A percentile compares a stretch with the other conserved stretches of the same genome.
phyloP scores from a whole-genome alignment of 1,284 basidiomycete species.

The Naganishia liquefaciens region DNA sequence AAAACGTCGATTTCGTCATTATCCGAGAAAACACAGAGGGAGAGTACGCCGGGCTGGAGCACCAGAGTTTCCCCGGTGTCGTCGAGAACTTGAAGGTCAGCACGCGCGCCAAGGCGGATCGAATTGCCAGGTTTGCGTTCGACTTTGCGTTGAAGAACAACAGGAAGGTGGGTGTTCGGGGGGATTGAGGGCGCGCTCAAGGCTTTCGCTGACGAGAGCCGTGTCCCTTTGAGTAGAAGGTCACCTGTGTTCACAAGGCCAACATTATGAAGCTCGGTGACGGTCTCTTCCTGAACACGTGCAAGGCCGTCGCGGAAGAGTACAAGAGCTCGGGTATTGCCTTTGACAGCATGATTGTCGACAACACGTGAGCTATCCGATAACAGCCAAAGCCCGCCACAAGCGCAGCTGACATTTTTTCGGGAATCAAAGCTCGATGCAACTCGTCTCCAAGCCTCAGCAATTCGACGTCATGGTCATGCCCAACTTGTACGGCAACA shows the following conservation, averaged over 20 bases:
- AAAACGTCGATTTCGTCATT: slow-evolving; percentile 96
- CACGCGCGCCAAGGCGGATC: slow-evolving; percentile 91
- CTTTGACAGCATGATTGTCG: slow-evolving; percentile 98
- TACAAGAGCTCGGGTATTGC: slow-evolving; percentile 92
- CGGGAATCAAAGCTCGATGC: slow-evolving; percentile 75
- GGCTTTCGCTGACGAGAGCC: background rate
- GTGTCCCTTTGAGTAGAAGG: slow-evolving; percentile 66
- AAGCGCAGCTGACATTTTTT: background rate
- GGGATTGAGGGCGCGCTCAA: background rate
- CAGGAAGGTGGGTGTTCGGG: slow-evolving; percentile 71
- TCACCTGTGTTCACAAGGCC: slow-evolving; percentile 99
- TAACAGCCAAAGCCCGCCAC: background rate
- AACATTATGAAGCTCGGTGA: slow-evolving; percentile 99
- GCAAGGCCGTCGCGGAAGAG: slow-evolving; percentile 88
- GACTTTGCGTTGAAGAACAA: slow-evolving; percentile 99
- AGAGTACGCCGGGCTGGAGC: slow-evolving; percentile 98
- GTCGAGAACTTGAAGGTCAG: slow-evolving; percentile 98
- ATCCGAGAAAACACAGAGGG: slow-evolving; percentile 99
- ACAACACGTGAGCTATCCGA: slow-evolving; percentile 78
- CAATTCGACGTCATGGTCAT: slow-evolving; percentile 93
- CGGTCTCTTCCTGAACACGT: slow-evolving; percentile 98
- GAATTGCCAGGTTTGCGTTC: slow-evolving; percentile 96
- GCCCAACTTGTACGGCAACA: slow-evolving; percentile 77
- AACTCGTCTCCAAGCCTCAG: slow-evolving; percentile 88
- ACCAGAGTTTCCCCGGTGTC: slow-evolving; percentile 97